Percentiles rank a stretch among this genome's conserved stretches.
Evolutionary conservation across 768 basidiomycete species (phyloP).

Genomic region (Kwoniella sp.): DNA sequence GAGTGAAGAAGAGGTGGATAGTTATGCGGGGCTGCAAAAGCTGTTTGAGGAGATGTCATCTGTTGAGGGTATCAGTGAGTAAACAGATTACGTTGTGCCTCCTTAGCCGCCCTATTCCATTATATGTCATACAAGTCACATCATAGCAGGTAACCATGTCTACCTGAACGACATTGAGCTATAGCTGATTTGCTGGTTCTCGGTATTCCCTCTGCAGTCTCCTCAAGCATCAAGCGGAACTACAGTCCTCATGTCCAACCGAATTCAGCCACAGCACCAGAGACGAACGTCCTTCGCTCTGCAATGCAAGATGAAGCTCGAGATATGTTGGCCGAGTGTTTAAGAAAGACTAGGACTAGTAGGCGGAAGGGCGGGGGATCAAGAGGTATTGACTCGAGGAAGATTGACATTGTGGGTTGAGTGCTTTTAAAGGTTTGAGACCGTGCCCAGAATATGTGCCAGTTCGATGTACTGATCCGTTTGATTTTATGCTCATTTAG

Average conservation of each 20-base stretch:
- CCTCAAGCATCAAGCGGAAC: constrained; percentile 84
- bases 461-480: background rate
- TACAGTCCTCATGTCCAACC: constrained; percentile 83
- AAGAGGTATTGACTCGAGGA: constrained; percentile 45
- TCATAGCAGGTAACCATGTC: no score
- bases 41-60: constrained; percentile 69
- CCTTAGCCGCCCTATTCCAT: no score
- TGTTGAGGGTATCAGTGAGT: constrained; percentile 86
- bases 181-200: no score
- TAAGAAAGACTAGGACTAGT: constrained; percentile 65
- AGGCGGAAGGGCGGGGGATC: constrained; percentile 43
- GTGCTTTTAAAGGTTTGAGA: background rate
- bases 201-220: constrained; percentile 70
- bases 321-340: constrained; percentile 73
- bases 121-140: no score
- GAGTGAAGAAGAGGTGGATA: constrained; percentile 62
- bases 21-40: constrained; percentile 75
- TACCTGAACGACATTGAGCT: no score
- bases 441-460: no score
- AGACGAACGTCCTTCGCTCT: constrained; percentile 69
- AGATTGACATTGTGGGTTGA: constrained; percentile 47
- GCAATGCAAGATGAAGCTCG: constrained; percentile 67
- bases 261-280: constrained; percentile 67
- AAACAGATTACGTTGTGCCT: no score
- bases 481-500: constrained; percentile 54